Conservation (phyloP, 2,329 filamentous ascomycete species). For the Achaetomium macrosporum region DNA sequence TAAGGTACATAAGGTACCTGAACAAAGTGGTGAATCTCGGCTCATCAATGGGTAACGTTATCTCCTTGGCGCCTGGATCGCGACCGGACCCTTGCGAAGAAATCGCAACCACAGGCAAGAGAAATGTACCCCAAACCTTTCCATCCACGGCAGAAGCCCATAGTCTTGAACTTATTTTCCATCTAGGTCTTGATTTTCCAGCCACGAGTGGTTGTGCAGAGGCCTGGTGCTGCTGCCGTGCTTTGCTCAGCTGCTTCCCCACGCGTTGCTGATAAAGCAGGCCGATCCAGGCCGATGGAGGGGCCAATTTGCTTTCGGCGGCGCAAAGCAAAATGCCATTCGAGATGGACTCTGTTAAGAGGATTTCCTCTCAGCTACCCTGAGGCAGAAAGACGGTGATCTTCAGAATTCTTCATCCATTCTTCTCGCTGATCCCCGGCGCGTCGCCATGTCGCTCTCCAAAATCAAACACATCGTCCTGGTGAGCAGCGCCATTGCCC, state of each 20-base stretch:
- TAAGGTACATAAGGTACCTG: too few species aligned
- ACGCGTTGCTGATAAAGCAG: conserved; percentile 23
- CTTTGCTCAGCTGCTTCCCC: conserved; percentile 1
- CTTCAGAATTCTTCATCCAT: background rate
- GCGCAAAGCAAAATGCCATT: background rate
- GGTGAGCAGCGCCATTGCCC: conserved; percentile 31
- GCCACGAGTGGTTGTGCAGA: too few species aligned
- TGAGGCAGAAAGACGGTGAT: conserved; percentile 3
- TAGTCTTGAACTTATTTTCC: too few species aligned
- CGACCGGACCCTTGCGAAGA: too few species aligned
- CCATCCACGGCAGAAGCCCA: too few species aligned
- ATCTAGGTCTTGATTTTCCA: too few species aligned
- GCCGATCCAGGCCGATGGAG: conserved; percentile 21
- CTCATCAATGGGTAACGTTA: too few species aligned
- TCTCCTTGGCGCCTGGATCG: too few species aligned
- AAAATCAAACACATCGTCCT: conserved; percentile 74
- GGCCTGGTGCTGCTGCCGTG: too few species aligned
- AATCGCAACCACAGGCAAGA: too few species aligned
- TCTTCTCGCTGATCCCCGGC: background rate
- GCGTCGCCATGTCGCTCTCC: conserved; percentile 52
- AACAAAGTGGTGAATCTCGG: too few species aligned
- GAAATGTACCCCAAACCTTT: too few species aligned
- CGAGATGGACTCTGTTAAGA: background rate
- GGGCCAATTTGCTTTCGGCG: conserved; percentile 9
- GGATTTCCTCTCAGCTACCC: conserved; percentile 9